Evolutionary conservation across 306 rosid species (phyloP), one percentile per base, ranked within the genome.

Genomic region (Macrotyloma uniflorum): DNA sequence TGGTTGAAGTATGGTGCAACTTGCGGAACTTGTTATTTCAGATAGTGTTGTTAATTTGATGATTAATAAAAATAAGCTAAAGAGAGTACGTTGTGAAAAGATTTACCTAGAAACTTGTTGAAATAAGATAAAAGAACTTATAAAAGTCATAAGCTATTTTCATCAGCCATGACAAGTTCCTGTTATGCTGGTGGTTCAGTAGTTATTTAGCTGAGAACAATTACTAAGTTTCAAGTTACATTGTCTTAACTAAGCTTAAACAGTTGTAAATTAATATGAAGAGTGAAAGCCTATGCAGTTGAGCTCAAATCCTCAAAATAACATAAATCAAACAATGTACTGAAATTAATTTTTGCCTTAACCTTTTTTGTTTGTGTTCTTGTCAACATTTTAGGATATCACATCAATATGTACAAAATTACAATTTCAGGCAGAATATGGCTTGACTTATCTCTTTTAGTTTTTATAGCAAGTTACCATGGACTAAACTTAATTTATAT

Each of bases 211-310:
- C 62, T 30, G 23, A 8, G 6, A 26, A 53, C 15, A 4, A 32
- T 11, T 28, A 11, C 11, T 42, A 68, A 50, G 19, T 35, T 64
- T 64, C 72, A 54, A 22, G 66, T 42, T 50, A 15, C 20, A 18
- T 76, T 76, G 26, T 67, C 75, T 19, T 53, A 40, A 19, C 43
- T 57, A 16, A 28, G 16, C 69, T 40, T 57, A 74, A 74, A 23
- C 19, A 26, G 42, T 9, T 79, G 42, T 59, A 36, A 36, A 72
- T 19, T 18, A 15, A 32, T 57, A 43, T 32, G 54, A 55, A 22
- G 38, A 66, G 51, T 1, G 11, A 7, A 50, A 38, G 22, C 20
- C 18, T 38, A 38, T 26, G 11, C 50, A 23, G 19, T 65, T 75
- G 63, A 64, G 46, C 33, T 72, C 62, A 63, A 63, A 73, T 42